Evolutionary conservation across 768 basidiomycete species (phyloP).

Genomic region (Boletus bicolor): DNA sequence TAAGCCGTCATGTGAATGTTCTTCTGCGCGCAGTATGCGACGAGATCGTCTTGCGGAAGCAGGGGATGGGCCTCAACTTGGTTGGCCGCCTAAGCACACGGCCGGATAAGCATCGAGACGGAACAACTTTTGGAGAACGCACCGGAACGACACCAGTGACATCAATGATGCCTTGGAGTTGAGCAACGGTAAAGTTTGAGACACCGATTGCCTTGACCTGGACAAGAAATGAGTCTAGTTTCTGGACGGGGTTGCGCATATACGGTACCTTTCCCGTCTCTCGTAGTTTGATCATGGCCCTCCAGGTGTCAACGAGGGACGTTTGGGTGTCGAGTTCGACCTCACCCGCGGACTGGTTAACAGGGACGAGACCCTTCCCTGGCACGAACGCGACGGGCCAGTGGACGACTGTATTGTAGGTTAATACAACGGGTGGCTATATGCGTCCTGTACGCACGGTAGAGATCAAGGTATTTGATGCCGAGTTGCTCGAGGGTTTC

Average conservation of each 20-base stretch:
- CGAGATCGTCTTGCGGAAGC: slow-evolving; percentile 70
- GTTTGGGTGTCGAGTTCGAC: slow-evolving; percentile 55
- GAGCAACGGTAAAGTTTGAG: slow-evolving; percentile 71
- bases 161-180: slow-evolving; percentile 63
- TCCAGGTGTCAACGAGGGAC: slow-evolving; percentile 78
- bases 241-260: not conserved
- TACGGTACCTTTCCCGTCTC: slow-evolving; percentile 61
- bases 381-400: slow-evolving; percentile 74
- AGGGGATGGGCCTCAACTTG: slow-evolving; percentile 85
- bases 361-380: slow-evolving; percentile 54
- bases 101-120: not conserved
- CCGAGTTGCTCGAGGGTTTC: slow-evolving; percentile 73
- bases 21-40: slow-evolving; percentile 64
- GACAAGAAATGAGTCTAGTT: not conserved
- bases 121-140: slow-evolving; percentile 17
- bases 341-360: slow-evolving; percentile 41
- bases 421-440: slow-evolving; percentile 4
- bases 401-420: slow-evolving; percentile 55
- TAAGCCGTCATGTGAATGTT: slow-evolving; percentile 70
- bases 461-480: slow-evolving; percentile 76
- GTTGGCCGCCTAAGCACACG: slow-evolving; percentile 49
- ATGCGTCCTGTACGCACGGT: slow-evolving; percentile 45
- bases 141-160: slow-evolving; percentile 75
- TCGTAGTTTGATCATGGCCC: slow-evolving; percentile 67
- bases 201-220: slow-evolving; percentile 74